Conservation (phyloP, 169 alveolate genomes). For the Cryptosporidium ubiquitum region DNA sequence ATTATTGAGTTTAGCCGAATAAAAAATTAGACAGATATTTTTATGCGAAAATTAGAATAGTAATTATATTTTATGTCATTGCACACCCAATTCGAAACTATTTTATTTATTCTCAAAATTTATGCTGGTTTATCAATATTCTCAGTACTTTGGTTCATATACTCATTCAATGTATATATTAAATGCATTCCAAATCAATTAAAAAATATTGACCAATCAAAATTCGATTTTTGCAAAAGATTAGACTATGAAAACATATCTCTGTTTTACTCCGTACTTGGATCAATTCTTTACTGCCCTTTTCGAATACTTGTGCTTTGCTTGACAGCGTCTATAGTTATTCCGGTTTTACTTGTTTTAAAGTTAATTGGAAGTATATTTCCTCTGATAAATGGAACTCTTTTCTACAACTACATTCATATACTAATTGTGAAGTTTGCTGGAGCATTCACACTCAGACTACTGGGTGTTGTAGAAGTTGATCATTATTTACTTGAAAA, state of each 20-base stretch:
- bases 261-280: constrained; percentile 7
- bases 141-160: constrained; percentile 35
- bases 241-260: constrained; percentile 19
- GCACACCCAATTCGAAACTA: background rate
- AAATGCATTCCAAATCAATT: constrained; percentile 18
- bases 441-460: constrained; percentile 12
- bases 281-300: constrained; percentile 52
- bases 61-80: constrained; percentile 1
- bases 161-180: constrained; percentile 5
- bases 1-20: background rate
- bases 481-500: constrained; percentile 1
- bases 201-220: background rate
- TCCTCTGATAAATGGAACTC: background rate
- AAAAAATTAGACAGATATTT: background rate
- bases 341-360: constrained; percentile 6
- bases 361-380: constrained; percentile 7
- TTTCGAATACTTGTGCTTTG: background rate
- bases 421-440: constrained; percentile 19
- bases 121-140: constrained; percentile 7
- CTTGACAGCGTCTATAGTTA: background rate
- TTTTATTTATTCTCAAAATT: background rate
- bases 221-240: constrained; percentile 31
- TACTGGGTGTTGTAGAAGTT: constrained; percentile 5
- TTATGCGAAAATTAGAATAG: background rate
- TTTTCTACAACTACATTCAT: constrained; percentile 11